Conservation (phyloP, 768 basidiomycete genomes). For the Tulasnella sp. region DNA sequence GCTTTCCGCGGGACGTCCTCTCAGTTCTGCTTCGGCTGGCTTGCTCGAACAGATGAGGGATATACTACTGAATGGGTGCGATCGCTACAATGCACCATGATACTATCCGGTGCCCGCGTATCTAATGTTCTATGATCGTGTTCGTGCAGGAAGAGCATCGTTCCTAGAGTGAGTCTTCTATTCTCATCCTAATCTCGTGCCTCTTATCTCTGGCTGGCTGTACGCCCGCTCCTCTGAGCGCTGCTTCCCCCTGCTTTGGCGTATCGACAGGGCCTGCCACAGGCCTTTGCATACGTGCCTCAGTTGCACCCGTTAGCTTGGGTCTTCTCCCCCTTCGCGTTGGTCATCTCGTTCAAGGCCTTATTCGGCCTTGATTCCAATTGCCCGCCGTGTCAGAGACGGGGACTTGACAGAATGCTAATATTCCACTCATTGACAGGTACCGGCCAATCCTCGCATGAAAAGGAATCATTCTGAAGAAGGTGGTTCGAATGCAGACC, state of each 20-base stretch:
- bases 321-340: neutral
- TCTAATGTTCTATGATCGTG: no score
- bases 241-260: neutral
- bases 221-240: neutral
- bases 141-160: constrained; percentile 8
- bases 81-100: no score
- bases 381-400: neutral
- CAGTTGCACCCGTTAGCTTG: neutral
- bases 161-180: constrained; percentile 2
- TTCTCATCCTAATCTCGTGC: neutral
- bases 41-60: constrained; percentile 7
- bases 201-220: neutral
- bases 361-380: neutral
- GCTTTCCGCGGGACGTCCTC: no score
- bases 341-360: neutral
- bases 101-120: no score
- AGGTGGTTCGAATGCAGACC: neutral
- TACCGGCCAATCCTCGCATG: constrained; percentile 5
- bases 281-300: constrained; percentile 7
- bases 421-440: neutral
- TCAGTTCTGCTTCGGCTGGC: no score
- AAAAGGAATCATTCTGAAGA: constrained; percentile 6
- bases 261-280: neutral
- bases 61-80: no score
- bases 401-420: neutral